phyloP scores from a whole-genome alignment of 2,329 filamentous ascomycete species.

The Pyrenophora tritici-repentis region DNA sequence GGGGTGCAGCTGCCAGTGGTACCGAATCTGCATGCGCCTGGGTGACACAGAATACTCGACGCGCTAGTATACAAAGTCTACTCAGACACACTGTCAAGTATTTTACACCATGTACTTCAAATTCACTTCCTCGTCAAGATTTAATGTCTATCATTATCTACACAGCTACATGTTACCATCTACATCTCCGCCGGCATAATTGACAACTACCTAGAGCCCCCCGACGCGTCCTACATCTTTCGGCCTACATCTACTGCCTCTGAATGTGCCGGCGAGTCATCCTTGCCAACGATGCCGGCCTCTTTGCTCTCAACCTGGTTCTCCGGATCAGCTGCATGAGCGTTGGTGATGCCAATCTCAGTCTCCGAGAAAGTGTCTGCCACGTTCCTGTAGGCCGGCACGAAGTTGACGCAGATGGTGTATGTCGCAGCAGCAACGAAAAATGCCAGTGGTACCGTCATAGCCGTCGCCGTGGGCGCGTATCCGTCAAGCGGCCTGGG shows the following conservation, averaged over 20 bases:
- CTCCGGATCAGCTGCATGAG: conserved; percentile 42
- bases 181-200: neutral
- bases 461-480: conserved; percentile 61
- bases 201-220: neutral
- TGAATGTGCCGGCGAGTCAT: conserved; percentile 15
- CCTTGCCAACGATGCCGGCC: conserved; percentile 15
- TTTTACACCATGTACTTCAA: too few species aligned
- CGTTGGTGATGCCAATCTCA: conserved; percentile 51
- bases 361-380: conserved; percentile 61
- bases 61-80: too few species aligned
- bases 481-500: conserved; percentile 24
- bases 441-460: conserved; percentile 67
- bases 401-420: conserved; percentile 62
- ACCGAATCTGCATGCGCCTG: too few species aligned
- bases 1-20: neutral
- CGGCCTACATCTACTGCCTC: conserved; percentile 18
- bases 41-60: too few species aligned
- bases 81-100: too few species aligned
- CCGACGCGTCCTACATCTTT: conserved; percentile 9
- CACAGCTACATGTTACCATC: neutral
- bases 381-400: conserved; percentile 65
- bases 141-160: neutral
- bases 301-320: conserved; percentile 10
- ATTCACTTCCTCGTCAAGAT: too few species aligned
- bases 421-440: conserved; percentile 56